Base-by-base conservation (phyloP, 495 filamentous ascomycete species). In the Penicillium canariense region DNA sequence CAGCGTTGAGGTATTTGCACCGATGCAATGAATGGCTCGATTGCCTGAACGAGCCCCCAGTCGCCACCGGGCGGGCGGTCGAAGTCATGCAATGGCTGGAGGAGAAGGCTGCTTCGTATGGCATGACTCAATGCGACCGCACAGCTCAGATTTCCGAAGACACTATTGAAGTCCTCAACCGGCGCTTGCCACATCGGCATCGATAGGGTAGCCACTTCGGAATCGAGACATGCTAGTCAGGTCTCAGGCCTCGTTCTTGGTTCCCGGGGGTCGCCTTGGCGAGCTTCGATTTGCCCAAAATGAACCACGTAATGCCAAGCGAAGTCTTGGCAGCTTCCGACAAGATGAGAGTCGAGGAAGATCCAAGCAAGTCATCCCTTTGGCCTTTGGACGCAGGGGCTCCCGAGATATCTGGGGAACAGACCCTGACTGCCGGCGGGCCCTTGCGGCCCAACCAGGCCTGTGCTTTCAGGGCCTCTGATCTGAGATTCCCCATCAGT, bases 381-480 rank as follows among this genome's bases (percentile, higher is more conserved):
- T 8, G 28, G 54, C 64, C 50, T 56, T 54, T 8, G 28, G 54
- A 67, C 45, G 61, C 61, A 67, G 64, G 64, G 64, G 64, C 36
- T 47, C 20, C 38, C 44, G 35, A 31, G 14, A 58, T 59, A 44
- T 36, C 45, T 52, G 44, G 48, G 53, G 53, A n/a, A 38, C 22
- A 42, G 17, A 54, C 15, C 31, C 31, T 35, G 23, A 25, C 20
- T 14, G 31, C 35, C 49, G 15, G 22, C 43, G 42, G 43, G 43
- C 58, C 61, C 64, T 65, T 67, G 59, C 61, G 51, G 63, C 34
- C 44, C 11, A 35, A 22, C 9, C 7, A 14, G 42, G 53, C 57
- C 61, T 28, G 61, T 60, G 58, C 58, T 55, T n/a, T 58, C 17
- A 38, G 42, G 17, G 22, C 22, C 10, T 30, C 47, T 39, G 23